Evolutionary conservation across 495 filamentous ascomycete species (phyloP).

Genomic region (Staphylotrichum tortipilum): DNA sequence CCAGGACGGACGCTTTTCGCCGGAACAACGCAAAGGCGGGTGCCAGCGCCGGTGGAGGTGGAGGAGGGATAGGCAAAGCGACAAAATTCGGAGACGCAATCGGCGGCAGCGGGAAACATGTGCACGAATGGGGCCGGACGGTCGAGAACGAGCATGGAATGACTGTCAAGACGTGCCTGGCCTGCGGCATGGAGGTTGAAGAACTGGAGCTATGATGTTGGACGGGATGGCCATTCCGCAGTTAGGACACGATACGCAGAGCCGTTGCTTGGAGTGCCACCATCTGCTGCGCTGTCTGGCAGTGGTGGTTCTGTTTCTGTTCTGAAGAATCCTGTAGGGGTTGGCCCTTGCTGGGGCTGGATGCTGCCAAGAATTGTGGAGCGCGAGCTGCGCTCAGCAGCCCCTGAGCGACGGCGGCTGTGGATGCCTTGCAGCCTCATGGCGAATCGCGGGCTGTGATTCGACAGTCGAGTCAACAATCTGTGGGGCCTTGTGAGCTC

Average conservation of each 20-base stretch:
- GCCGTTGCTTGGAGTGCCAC: too few species aligned
- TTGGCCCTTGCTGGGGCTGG: too few species aligned
- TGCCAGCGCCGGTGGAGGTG: constrained; percentile 12
- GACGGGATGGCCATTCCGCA: too few species aligned
- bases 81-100: constrained; percentile 72
- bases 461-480: constrained; percentile 7
- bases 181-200: constrained; percentile 95
- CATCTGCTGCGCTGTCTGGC: too few species aligned
- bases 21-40: constrained; percentile 42
- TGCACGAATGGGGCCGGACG: constrained; percentile 82
- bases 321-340: too few species aligned
- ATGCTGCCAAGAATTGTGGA: neutral
- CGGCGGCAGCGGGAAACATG: constrained; percentile 59
- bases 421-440: constrained; percentile 26
- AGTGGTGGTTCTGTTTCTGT: too few species aligned
- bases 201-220: constrained; percentile 76
- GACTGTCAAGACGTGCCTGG: constrained; percentile 73
- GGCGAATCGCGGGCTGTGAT: constrained; percentile 6
- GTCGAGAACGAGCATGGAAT: constrained; percentile 75
- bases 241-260: too few species aligned
- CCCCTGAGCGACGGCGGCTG: constrained; percentile 11
- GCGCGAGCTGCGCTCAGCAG: too few species aligned
- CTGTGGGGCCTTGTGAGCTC: constrained; percentile 1
- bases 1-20: constrained; percentile 81
- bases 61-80: constrained; percentile 35